Evolutionary conservation across 2,329 filamentous ascomycete genomes (phyloP), one percentile per base, ranked within the genome.

Genomic region (Penicillium italicum): DNA sequence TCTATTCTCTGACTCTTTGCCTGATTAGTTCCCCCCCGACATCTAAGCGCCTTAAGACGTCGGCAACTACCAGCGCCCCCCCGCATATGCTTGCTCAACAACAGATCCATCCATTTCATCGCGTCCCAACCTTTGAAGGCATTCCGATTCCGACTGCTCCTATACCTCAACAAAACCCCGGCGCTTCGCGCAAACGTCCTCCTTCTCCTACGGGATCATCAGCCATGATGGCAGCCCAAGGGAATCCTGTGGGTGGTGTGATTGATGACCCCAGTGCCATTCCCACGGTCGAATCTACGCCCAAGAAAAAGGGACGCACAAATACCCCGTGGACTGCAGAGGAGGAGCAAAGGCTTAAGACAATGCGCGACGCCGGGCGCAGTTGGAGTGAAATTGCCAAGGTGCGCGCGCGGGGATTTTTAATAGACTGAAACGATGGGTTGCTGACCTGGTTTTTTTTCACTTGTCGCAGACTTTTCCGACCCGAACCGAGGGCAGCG

Each of bases 331-430:
- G 94, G 94, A 97, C 92, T 2, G 90, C 93, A 2, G 89, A 89
- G 33, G 94, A 99, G 74, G 94, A 99, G 75, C 85, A 93, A 71
- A 82, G 91, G 43, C 79, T 99, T 65, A 97, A 97, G 80, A 85
- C 88, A 63, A 95, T 99, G 91, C 84, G 94, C 67, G 94, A 97
- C 74, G 85, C 87, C 1, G 92, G 93, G 11, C 92, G 89, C 66
- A 96, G 90, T 69, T 99, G 94, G 94, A 95, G 91, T 46, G 94
- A 97, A 69, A 99, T 99, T 70, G 94, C 93, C 65, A 97, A 97
- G 86, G 92, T 95, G 67, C 59, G 78, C 69, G 30, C 50, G 44
- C 42, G 33, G 28, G 26, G 38, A 10, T n/a, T 38, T 49, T 26
- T 31, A 56, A 56, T 28, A 18, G 36, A 11, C 45, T 56, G 18